phyloP scores from a whole-genome alignment of 257 asterid genomes.

The Thymus quinquecostatus region DNA sequence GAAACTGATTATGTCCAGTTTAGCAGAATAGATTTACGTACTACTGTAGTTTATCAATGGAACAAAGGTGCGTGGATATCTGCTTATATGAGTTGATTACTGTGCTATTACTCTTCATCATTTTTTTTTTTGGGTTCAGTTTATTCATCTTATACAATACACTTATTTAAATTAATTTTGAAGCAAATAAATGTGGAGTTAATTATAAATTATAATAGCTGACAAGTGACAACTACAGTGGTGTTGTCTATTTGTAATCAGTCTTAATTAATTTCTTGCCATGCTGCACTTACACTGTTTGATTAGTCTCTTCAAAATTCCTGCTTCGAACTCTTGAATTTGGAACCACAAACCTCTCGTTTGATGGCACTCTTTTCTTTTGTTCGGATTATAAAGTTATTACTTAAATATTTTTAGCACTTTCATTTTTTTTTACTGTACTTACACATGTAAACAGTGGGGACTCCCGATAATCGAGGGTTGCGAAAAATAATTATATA shows the following conservation, averaged over 20 bases:
- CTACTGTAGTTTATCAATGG: background rate
- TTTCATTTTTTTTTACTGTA: background rate
- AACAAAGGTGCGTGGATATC: conserved; percentile 15
- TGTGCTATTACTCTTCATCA: background rate
- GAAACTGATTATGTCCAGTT: conserved; percentile 7
- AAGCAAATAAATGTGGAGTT: conserved; percentile 10
- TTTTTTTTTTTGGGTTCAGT: no score
- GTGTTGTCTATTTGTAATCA: conserved; percentile 16
- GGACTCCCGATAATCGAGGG: no score
- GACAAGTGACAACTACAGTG: conserved; percentile 11
- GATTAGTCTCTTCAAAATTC: conserved; percentile 27
- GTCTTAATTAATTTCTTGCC: conserved; percentile 12
- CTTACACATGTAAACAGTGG: no score
- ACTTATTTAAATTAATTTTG: background rate
- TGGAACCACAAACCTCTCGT: background rate
- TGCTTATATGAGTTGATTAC: background rate
- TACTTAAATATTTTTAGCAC: background rate
- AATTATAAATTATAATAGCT: no score
- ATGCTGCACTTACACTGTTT: conserved; percentile 24
- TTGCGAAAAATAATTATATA: no score
- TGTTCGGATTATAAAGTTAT: background rate
- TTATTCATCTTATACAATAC: background rate
- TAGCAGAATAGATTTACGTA: background rate
- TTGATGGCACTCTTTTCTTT: background rate
- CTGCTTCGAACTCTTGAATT: background rate